Percentiles rank a stretch among this genome's conserved stretches.
phyloP scores from a whole-genome alignment of 306 rosid genomes.

The Cotoneaster glaucophyllus region DNA sequence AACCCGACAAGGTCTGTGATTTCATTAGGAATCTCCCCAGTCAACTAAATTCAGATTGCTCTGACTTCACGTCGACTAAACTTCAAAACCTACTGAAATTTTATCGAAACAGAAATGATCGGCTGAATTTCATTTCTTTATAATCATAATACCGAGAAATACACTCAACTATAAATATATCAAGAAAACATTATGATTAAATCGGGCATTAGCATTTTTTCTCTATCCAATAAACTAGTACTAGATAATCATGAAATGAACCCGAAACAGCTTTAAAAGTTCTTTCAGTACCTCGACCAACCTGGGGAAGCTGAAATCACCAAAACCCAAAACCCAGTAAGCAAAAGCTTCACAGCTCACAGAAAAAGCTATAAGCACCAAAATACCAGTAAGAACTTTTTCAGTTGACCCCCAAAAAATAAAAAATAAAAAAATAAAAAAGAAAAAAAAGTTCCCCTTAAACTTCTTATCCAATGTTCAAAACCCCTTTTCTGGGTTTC shows the following conservation, averaged over 20 bases:
- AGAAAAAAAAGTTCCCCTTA: conserved; percentile 29
- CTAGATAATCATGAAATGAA: not conserved
- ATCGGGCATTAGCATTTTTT: not conserved
- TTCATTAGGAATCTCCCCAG: not conserved
- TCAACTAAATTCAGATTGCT: conserved; percentile 3
- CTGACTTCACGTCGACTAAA: conserved; percentile 18
- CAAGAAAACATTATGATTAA: conserved; percentile 11
- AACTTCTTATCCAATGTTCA: conserved; percentile 38
- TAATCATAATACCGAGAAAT: not conserved
- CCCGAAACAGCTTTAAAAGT: conserved; percentile 1
- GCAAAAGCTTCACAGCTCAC: conserved; percentile 32
- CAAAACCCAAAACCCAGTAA: conserved; percentile 11
- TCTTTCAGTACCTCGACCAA: conserved; percentile 28
- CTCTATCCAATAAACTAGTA: not conserved
- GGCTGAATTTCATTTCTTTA: not conserved
- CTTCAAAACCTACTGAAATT: conserved; percentile 7
- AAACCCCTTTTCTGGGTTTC: conserved; percentile 23
- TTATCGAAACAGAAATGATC: not conserved
- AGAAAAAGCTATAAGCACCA: conserved; percentile 22
- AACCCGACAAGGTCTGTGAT: not conserved
- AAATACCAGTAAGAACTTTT: conserved; percentile 31
- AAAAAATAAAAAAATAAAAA: too few relatives aligned
- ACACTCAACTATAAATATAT: not conserved
- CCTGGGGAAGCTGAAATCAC: conserved; percentile 19
- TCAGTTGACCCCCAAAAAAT: conserved; percentile 23